Percentiles rank a stretch among this genome's conserved stretches.
Evolutionary conservation across 257 asterid species (phyloP).

Genomic region (Solanum stenotomum): DNA sequence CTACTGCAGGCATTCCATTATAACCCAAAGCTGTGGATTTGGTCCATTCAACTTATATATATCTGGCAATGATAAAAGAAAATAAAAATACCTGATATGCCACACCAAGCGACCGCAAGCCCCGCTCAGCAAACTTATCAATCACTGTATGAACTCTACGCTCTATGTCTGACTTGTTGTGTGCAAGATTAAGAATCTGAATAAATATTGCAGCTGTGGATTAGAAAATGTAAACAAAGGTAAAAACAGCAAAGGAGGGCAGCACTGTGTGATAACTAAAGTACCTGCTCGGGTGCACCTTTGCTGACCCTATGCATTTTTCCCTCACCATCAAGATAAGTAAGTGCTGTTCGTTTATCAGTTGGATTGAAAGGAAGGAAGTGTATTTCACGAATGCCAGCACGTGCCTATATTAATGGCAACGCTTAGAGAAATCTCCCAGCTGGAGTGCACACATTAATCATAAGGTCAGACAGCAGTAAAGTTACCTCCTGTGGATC

Average conservation of each 20-base stretch:
- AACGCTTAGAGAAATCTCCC: not conserved
- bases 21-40: not conserved
- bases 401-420: conserved; percentile 57
- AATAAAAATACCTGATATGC: conserved; percentile 69
- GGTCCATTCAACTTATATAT: not conserved
- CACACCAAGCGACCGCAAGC: conserved; percentile 82
- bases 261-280: not conserved
- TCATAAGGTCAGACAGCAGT: not conserved
- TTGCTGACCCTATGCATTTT: conserved; percentile 54
- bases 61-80: not conserved
- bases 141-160: conserved; percentile 71
- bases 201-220: not conserved
- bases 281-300: conserved; percentile 68
- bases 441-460: not conserved
- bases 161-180: conserved; percentile 71
- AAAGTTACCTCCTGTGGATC: conserved; percentile 87
- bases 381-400: conserved; percentile 86
- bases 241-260: not conserved
- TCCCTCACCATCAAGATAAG: conserved; percentile 37
- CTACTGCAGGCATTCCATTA: not conserved
- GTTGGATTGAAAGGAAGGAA: conserved; percentile 95
- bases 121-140: conserved; percentile 90
- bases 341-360: conserved; percentile 55
- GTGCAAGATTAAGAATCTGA: conserved; percentile 77
- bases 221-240: conserved; percentile 4